phyloP scores from a whole-genome alignment of 2,329 filamentous ascomycete species.

The Talaromyces pinophilus region DNA sequence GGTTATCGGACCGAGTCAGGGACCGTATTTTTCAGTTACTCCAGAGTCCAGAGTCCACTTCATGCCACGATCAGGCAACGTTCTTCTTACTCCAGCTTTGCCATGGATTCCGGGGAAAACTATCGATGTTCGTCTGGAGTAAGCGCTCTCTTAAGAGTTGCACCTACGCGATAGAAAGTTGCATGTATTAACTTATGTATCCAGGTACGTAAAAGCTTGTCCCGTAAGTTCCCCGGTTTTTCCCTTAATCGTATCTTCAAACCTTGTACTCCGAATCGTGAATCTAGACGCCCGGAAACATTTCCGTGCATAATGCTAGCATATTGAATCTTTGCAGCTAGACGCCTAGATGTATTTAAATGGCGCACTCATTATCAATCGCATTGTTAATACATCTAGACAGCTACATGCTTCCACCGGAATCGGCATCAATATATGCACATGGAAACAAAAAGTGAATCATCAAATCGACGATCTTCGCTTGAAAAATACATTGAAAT shows the following conservation, averaged over 20 bases:
- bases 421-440: not conserved
- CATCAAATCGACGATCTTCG: not conserved
- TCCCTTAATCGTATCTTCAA: not conserved
- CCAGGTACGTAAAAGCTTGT: not conserved
- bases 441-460: no score
- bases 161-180: not conserved
- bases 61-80: not conserved
- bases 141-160: not conserved
- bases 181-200: not conserved
- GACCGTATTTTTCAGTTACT: not conserved
- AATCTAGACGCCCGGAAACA: slow-evolving; percentile 6
- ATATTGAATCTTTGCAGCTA: not conserved
- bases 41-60: not conserved
- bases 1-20: not conserved
- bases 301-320: not conserved
- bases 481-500: not conserved
- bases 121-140: not conserved
- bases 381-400: not conserved
- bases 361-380: not conserved
- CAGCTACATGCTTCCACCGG: not conserved
- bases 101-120: slow-evolving; percentile 4
- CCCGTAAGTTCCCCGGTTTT: not conserved
- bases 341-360: not conserved
- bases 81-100: not conserved
- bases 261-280: not conserved